Evolutionary conservation across 2,329 filamentous ascomycete genomes (phyloP).

Genomic region (Exutisphaerella laricina): DNA sequence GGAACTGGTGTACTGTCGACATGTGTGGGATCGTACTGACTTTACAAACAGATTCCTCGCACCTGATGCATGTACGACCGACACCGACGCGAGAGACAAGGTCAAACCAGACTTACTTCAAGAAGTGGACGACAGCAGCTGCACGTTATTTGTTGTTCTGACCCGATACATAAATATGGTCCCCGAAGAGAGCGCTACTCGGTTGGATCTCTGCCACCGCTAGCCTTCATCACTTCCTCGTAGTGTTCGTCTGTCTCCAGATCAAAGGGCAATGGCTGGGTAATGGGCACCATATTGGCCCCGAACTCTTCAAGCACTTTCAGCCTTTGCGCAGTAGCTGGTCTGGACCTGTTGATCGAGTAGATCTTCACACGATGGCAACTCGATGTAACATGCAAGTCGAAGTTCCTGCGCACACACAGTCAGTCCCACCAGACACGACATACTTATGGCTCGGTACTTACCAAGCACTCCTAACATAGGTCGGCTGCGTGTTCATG

Average conservation of each 20-base stretch:
- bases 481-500: conserved; percentile 44
- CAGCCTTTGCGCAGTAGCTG: conserved; percentile 46
- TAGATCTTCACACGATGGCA: conserved; percentile 58
- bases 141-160: too few relatives aligned
- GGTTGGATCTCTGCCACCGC: neutral
- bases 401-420: conserved; percentile 51
- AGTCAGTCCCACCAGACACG: conserved; percentile 9
- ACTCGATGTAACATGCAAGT: conserved; percentile 58
- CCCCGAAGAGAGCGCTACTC: conserved; percentile 8
- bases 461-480: conserved; percentile 39
- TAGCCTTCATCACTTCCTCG: conserved; percentile 18
- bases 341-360: conserved; percentile 53
- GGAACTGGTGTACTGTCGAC: too few relatives aligned
- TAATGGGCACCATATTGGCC: conserved; percentile 48
- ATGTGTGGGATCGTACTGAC: too few relatives aligned
- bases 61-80: too few relatives aligned
- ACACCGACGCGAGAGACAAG: too few relatives aligned
- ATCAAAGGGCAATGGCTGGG: conserved; percentile 48
- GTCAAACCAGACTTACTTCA: too few relatives aligned
- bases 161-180: too few relatives aligned
- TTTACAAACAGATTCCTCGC: too few relatives aligned
- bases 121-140: too few relatives aligned
- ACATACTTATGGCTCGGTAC: neutral
- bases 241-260: conserved; percentile 49
- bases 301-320: conserved; percentile 48